Conservation (phyloP, 495 filamentous ascomycete genomes). For the Penicillium herquei region DNA sequence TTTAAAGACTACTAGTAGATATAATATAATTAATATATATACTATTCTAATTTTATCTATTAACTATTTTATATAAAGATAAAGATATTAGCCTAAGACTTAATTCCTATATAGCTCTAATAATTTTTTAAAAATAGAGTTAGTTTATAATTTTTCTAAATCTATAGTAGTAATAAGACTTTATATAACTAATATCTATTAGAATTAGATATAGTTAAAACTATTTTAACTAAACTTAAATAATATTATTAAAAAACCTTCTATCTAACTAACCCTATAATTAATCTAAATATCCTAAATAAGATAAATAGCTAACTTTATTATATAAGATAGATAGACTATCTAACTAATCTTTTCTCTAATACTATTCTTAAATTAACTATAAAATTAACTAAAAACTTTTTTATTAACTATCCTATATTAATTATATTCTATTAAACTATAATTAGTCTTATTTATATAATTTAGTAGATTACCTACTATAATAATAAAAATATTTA, state of each 20-base stretch:
- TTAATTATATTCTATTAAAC: background rate
- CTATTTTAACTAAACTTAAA: too few species aligned
- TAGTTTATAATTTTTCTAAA: too few species aligned
- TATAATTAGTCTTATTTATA: background rate
- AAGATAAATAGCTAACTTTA: background rate
- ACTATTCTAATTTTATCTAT: too few species aligned
- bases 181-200: too few species aligned
- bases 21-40: too few species aligned
- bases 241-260: background rate
- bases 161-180: too few species aligned
- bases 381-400: background rate
- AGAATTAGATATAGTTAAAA: too few species aligned
- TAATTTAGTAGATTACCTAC: background rate
- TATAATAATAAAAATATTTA: background rate
- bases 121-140: too few species aligned
- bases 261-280: background rate
- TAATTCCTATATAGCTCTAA: too few species aligned
- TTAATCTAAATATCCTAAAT: background rate
- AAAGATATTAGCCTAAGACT: too few species aligned
- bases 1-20: too few species aligned
- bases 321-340: background rate
- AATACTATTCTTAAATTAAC: background rate
- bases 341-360: background rate
- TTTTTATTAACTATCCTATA: background rate
- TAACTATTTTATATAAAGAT: too few species aligned